A percentile compares a stretch with the other conserved stretches of the same genome.
These are phyloP conservation scores for Oryza meyeriana DNA, from an alignment of 176 grass and related monocot species.

Conservation along the genomic window DNA sequence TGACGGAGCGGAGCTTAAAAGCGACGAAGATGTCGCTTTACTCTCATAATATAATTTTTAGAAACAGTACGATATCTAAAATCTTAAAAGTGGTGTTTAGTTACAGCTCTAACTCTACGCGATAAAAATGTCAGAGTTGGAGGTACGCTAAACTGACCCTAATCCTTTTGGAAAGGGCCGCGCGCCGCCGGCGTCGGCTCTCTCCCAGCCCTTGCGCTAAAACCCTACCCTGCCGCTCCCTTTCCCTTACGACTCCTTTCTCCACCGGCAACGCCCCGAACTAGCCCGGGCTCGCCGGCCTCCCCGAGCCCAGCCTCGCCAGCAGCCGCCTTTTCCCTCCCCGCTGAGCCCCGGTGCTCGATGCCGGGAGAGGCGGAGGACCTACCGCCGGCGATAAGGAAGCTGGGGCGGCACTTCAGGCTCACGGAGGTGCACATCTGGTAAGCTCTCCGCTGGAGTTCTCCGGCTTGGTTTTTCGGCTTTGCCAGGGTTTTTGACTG, in stretches of 20 bases:
- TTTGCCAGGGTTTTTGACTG: background rate
- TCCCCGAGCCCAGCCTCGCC: too few species aligned
- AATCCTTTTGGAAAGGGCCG: too few species aligned
- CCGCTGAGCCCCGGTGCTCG: background rate
- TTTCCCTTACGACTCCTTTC: background rate
- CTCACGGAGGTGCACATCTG: constrained; percentile 69
- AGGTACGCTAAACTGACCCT: too few species aligned
- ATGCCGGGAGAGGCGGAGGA: constrained; percentile 20
- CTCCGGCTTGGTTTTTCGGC: background rate
- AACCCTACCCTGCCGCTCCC: background rate
- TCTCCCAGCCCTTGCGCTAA: background rate
- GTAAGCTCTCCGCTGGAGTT: constrained; percentile 20
- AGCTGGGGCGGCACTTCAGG: constrained; percentile 63
- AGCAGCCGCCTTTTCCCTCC: background rate
- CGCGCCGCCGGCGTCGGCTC: too few species aligned
- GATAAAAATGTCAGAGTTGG: too few species aligned
- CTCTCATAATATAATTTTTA: too few species aligned
- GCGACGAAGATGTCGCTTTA: too few species aligned
- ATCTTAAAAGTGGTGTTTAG: too few species aligned
- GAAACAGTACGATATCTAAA: too few species aligned
- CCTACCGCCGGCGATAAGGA: constrained; percentile 18
- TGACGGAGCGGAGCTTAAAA: too few species aligned
- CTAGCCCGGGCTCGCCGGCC: background rate
- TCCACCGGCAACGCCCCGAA: background rate
- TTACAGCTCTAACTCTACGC: too few species aligned